A percentile compares a stretch with the other conserved stretches of the same genome.
phyloP scores from a whole-genome alignment of 2,329 filamentous ascomycete genomes.

The Xylaria sp. region DNA sequence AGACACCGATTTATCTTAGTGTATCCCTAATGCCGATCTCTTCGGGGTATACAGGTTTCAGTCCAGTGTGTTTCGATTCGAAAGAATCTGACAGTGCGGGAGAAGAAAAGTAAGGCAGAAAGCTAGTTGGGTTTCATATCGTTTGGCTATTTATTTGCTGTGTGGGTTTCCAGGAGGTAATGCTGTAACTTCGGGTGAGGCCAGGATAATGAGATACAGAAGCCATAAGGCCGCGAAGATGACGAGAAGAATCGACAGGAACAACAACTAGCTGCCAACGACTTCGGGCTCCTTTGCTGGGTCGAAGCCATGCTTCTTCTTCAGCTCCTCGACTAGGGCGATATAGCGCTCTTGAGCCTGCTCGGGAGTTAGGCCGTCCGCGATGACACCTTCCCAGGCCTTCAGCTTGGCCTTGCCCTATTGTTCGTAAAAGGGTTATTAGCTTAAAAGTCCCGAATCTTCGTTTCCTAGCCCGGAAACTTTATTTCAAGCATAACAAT shows the following conservation, averaged over 20 bases:
- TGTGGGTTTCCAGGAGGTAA: not conserved
- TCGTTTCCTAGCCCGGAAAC: constrained; percentile 16
- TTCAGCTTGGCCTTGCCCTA: constrained; percentile 84
- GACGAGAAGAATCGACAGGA: constrained; percentile 31
- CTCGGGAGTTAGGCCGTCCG: constrained; percentile 70
- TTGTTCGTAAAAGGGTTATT: not conserved
- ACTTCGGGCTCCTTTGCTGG: constrained; percentile 71
- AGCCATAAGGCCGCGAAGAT: constrained; percentile 14
- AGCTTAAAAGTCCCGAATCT: constrained; percentile 2
- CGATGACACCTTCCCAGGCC: constrained; percentile 78
- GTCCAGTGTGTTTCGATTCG: not conserved
- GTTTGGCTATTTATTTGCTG: not conserved
- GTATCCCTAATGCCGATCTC: not conserved
- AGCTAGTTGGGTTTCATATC: not conserved
- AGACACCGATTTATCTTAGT: constrained; percentile 11
- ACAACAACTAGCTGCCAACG: constrained; percentile 51
- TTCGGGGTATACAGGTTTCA: constrained; percentile 10
- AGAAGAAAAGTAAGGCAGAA: not conserved
- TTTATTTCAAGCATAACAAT: not conserved
- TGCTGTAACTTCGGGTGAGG: too few relatives aligned
- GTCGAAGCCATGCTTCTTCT: constrained; percentile 75
- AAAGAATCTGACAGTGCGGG: not conserved
- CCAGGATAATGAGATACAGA: constrained; percentile 11
- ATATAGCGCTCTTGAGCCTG: constrained; percentile 83
- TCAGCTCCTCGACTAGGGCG: constrained; percentile 75